Evolutionary conservation across 176 grass and related monocot species (phyloP).

Genomic region (Musa acuminata): DNA sequence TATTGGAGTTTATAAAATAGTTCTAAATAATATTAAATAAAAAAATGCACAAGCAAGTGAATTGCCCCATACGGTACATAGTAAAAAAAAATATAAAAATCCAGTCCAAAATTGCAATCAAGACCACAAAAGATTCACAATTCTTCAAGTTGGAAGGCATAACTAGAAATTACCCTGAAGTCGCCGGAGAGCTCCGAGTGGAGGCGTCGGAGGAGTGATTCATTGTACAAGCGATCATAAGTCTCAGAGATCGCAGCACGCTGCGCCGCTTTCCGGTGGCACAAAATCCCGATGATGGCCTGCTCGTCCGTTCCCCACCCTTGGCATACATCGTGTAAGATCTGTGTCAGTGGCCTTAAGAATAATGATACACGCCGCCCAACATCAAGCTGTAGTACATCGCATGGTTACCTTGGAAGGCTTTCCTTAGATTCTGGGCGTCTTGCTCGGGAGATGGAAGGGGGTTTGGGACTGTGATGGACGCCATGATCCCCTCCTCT

Average conservation of each 20-base stretch:
- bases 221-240: slow-evolving; percentile 52
- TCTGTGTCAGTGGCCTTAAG: neutral
- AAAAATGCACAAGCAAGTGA: too few species aligned
- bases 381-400: neutral
- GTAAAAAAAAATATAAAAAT: neutral
- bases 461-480: neutral
- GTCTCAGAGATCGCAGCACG: slow-evolving; percentile 43
- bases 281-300: slow-evolving; percentile 50
- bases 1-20: too few species aligned
- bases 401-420: neutral
- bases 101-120: neutral
- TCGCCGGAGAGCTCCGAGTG: slow-evolving; percentile 55
- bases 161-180: slow-evolving; percentile 33
- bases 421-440: neutral
- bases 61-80: too few species aligned
- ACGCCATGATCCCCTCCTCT: neutral
- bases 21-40: too few species aligned
- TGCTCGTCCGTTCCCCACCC: slow-evolving; percentile 83
- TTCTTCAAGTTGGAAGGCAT: neutral
- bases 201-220: slow-evolving; percentile 50
- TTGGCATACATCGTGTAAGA: slow-evolving; percentile 5
- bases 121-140: neutral
- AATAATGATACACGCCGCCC: neutral
- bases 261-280: slow-evolving; percentile 62
- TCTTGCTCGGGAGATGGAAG: neutral